phyloP scores from a whole-genome alignment of 176 grass and related monocot genomes.

The Raddia distichophylla region DNA sequence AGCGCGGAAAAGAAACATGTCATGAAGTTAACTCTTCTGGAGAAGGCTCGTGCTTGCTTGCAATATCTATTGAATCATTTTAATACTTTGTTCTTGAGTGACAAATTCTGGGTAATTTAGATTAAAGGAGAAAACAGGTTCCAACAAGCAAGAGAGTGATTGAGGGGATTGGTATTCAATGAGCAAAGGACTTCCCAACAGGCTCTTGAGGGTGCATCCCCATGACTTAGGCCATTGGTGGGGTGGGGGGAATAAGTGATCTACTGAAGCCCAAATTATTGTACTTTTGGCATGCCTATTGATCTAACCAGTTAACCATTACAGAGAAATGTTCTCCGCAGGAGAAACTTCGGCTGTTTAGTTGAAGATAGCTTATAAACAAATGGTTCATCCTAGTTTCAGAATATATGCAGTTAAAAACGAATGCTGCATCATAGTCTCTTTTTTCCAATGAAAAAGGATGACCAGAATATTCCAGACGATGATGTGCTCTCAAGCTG shows the following conservation, averaged over 20 bases:
- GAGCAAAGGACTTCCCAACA: background rate
- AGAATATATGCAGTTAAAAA: conserved; percentile 5
- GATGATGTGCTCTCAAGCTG: conserved; percentile 18
- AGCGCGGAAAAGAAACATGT: background rate
- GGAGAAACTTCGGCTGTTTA: conserved; percentile 4
- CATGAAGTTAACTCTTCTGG: conserved; percentile 22
- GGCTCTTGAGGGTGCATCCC: background rate
- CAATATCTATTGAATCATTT: conserved; percentile 4
- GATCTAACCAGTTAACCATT: background rate
- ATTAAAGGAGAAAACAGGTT: background rate
- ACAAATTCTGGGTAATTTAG: background rate
- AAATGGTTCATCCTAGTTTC: background rate
- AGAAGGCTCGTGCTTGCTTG: background rate
- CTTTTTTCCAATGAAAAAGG: conserved; percentile 10
- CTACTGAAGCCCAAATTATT: background rate
- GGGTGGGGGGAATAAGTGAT: background rate
- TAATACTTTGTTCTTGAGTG: conserved; percentile 6
- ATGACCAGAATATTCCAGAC: conserved; percentile 20
- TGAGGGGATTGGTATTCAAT: background rate
- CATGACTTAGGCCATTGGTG: background rate
- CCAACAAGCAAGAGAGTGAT: background rate
- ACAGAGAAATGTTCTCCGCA: background rate
- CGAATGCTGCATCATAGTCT: background rate
- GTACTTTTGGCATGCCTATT: background rate
- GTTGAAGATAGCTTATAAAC: background rate